Percentiles rank a stretch among this genome's conserved stretches.
phyloP scores from a whole-genome alignment of 2,329 filamentous ascomycete species.

The Cladophialophora immunda region DNA sequence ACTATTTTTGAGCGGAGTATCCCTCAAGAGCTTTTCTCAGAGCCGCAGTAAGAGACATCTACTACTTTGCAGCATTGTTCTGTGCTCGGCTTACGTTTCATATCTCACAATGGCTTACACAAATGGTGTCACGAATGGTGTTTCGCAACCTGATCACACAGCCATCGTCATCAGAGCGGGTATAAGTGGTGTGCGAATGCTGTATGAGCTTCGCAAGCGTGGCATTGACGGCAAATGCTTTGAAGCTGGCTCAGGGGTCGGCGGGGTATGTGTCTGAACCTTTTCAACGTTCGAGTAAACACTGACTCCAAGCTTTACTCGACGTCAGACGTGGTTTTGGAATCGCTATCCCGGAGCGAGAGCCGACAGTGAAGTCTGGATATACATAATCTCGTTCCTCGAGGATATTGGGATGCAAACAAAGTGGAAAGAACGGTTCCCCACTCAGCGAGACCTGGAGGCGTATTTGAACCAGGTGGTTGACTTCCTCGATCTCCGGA shows the following conservation, averaged over 20 bases:
- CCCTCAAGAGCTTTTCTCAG: no score
- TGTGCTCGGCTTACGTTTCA: no score
- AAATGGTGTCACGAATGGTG: no score
- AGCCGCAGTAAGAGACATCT: no score
- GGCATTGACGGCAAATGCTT: no score
- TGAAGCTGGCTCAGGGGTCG: conserved; percentile 57
- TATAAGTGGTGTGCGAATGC: conserved; percentile 57
- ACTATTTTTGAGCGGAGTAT: no score
- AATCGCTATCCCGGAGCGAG: conserved; percentile 52
- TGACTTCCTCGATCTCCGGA: conserved; percentile 53
- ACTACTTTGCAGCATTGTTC: no score
- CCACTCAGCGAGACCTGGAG: conserved; percentile 51
- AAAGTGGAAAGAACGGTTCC: conserved; percentile 44
- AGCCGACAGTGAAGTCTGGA: conserved; percentile 56
- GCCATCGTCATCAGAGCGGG: conserved; percentile 43
- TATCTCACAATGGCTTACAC: no score
- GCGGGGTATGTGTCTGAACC: conserved; percentile 32
- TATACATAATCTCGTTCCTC: conserved; percentile 46
- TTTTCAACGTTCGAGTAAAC: no score
- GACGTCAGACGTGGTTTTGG: no score
- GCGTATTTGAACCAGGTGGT: conserved; percentile 58
- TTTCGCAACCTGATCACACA: conserved; percentile 41
- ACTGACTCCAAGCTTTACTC: no score
- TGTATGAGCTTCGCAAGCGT: conserved; percentile 62
- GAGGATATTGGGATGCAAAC: conserved; percentile 50